These are phyloP conservation scores for Boletales sp. DNA, from an alignment of 768 basidiomycete genomes.

Conservation along the genomic window DNA sequence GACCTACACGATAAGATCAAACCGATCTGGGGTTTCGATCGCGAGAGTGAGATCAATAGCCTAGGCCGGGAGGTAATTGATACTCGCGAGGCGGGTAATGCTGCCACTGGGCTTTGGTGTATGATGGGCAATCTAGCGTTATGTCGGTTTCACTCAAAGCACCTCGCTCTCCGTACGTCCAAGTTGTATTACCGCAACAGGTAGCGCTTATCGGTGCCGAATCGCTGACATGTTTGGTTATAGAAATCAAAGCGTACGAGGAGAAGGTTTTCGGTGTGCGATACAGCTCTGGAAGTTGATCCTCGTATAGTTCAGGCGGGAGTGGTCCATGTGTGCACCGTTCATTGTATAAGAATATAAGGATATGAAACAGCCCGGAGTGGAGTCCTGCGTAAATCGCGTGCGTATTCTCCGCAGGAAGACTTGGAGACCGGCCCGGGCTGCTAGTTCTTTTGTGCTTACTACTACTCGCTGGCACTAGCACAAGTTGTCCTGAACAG, in stretches of 20 bases:
- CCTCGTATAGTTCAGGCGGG: background rate
- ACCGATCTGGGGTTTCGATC: slow-evolving; percentile 29
- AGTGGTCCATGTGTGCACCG: too few species aligned
- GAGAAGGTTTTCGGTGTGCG: slow-evolving; percentile 38
- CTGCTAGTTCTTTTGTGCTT: too few species aligned
- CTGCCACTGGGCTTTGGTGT: slow-evolving; percentile 42
- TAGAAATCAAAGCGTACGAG: slow-evolving; percentile 71
- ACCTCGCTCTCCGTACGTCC: slow-evolving; percentile 59
- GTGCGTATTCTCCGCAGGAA: too few species aligned
- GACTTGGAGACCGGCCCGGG: too few species aligned
- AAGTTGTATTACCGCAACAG: background rate
- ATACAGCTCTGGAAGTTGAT: slow-evolving; percentile 4
- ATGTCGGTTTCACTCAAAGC: slow-evolving; percentile 66
- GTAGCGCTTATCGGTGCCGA: background rate
- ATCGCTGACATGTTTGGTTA: background rate
- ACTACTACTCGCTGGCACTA: too few species aligned
- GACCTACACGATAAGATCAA: slow-evolving; percentile 19
- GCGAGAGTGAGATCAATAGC: slow-evolving; percentile 28
- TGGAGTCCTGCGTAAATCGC: too few species aligned
- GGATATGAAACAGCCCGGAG: too few species aligned
- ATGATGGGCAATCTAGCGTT: slow-evolving; percentile 63
- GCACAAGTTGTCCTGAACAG: too few species aligned
- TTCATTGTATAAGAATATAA: too few species aligned
- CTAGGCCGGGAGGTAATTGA: slow-evolving; percentile 48
- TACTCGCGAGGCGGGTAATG: slow-evolving; percentile 12